Percentiles rank a stretch among this genome's conserved stretches.
Evolutionary conservation across 495 filamentous ascomycete species (phyloP).

Genomic region (Daldinia decipiens): DNA sequence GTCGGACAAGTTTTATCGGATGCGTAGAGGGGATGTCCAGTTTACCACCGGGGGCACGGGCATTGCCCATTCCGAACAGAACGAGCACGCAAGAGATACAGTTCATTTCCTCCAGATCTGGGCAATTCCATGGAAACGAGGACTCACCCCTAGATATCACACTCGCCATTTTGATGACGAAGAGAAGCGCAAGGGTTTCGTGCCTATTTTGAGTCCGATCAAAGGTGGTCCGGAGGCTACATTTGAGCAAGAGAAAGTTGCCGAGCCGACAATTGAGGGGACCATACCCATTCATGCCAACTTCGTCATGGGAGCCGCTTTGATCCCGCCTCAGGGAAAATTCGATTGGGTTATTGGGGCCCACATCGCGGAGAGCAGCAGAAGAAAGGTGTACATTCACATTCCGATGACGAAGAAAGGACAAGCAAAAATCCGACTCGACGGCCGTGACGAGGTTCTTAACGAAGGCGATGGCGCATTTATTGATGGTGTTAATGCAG

Average conservation of each 20-base stretch:
- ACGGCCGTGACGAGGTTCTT: conserved; percentile 70
- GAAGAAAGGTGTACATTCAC: conserved; percentile 80
- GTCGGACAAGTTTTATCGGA: conserved; percentile 71
- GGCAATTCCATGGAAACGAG: conserved; percentile 75
- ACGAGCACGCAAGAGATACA: conserved; percentile 69
- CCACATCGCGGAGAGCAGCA: conserved; percentile 58
- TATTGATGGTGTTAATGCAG: conserved; percentile 64
- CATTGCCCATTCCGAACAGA: conserved; percentile 80
- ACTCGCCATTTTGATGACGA: conserved; percentile 74
- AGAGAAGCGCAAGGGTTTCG: conserved; percentile 71
- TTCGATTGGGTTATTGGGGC: conserved; percentile 73
- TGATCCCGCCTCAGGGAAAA: conserved; percentile 63
- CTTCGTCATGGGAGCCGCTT: conserved; percentile 77
- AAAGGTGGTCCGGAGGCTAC: conserved; percentile 69
- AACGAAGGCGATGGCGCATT: conserved; percentile 81
- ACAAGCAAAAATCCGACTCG: conserved; percentile 71
- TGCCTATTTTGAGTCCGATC: conserved; percentile 76
- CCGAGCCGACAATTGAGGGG: conserved; percentile 63
- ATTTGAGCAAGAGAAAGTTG: conserved; percentile 65
- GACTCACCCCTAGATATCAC: conserved; percentile 75
- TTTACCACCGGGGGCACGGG: conserved; percentile 83
- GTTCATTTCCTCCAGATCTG: conserved; percentile 88
- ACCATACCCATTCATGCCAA: conserved; percentile 85
- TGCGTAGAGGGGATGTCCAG: conserved; percentile 81
- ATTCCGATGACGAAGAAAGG: conserved; percentile 77